Evolutionary conservation across 495 filamentous ascomycete genomes (phyloP).

Genomic region (Penicillium dipodomyicola): DNA sequence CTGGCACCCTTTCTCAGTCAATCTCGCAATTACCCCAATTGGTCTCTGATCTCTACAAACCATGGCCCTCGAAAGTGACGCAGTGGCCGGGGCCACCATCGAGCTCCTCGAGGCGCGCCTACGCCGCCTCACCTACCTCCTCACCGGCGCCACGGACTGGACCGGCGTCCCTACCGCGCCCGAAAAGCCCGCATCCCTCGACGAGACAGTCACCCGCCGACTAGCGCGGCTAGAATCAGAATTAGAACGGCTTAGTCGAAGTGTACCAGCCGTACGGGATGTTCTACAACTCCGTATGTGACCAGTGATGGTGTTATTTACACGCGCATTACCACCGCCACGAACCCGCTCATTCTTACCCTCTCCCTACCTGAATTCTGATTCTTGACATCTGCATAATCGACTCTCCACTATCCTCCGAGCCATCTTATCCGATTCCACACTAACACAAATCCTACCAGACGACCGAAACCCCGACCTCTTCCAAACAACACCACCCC

Average conservation of each 20-base stretch:
- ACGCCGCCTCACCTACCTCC: conserved; percentile 66
- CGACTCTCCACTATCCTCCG: background rate
- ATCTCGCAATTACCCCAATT: background rate
- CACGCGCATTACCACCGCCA: background rate
- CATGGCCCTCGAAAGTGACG: conserved; percentile 41
- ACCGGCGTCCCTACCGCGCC: conserved; percentile 40
- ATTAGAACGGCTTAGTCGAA: conserved; percentile 48
- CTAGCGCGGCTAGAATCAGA: conserved; percentile 64
- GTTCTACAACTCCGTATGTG: conserved; percentile 48
- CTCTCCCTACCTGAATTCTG: background rate
- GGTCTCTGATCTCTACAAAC: conserved; percentile 3
- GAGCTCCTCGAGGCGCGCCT: conserved; percentile 76
- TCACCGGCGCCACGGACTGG: conserved; percentile 59
- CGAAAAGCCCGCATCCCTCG: conserved; percentile 36
- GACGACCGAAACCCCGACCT: conserved; percentile 59
- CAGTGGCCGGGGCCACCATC: conserved; percentile 56
- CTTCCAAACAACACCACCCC: conserved; percentile 44
- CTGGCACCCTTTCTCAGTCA: background rate
- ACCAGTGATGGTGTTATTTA: background rate
- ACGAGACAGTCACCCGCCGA: conserved; percentile 49
- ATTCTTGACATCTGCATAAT: background rate
- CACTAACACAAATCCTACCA: conserved; percentile 24
- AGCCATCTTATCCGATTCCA: background rate
- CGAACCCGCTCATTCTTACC: background rate
- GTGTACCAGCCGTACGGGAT: conserved; percentile 49